Evolutionary conservation across 2,329 filamentous ascomycete genomes (phyloP), one percentile per base, ranked within the genome.

Genomic region (Ascochyta lentis): DNA sequence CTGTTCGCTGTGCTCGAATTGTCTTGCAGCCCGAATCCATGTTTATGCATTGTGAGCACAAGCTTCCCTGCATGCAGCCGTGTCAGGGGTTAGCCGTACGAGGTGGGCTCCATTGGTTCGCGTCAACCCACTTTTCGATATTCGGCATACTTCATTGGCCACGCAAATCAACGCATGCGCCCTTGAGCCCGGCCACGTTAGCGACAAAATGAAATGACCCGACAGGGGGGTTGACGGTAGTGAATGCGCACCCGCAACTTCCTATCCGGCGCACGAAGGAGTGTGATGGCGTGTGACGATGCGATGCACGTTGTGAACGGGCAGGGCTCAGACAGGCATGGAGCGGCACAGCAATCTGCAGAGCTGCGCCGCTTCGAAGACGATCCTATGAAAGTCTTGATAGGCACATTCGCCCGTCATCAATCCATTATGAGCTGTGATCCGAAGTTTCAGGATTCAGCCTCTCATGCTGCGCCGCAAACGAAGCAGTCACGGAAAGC

Each of bases 11-110:
- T 66, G 62, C 53, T 65, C 66, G 61, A 70, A 69, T 71, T 70
- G 70, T 61, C 63, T 61, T 60, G 61, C 59, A 58, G 55, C 62
- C 65, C 59, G 56, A 62, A 59, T 52, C 56, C 54, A 57, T 63
- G 65, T 62, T 70, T 69, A 72, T 74, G 71, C 70, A 73, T 59
- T 65, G 61, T 49, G 61, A 67, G 64, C 68, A 69, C 68, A 68
- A 64, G 64, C 58, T 60, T 59, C 64, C 68, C 65, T 71, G 68
- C 65, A 69, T 67, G 46, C 59, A 54, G 47, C 59, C 41, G 60
- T 51, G 58, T 57, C 65, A 58, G 64, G 60, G 64, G 41, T 49
- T 63, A 59, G 38, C 35, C 44, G 49, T 44, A 33, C 31, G 38
- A 26, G 26, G 42, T 43, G 40, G 37, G 50, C 40, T 35, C 51